A percentile compares a stretch with the other conserved stretches of the same genome.
These are phyloP conservation scores for Tuctoria greenei DNA, from an alignment of 176 grass and related monocot genomes.

Conservation along the genomic window DNA sequence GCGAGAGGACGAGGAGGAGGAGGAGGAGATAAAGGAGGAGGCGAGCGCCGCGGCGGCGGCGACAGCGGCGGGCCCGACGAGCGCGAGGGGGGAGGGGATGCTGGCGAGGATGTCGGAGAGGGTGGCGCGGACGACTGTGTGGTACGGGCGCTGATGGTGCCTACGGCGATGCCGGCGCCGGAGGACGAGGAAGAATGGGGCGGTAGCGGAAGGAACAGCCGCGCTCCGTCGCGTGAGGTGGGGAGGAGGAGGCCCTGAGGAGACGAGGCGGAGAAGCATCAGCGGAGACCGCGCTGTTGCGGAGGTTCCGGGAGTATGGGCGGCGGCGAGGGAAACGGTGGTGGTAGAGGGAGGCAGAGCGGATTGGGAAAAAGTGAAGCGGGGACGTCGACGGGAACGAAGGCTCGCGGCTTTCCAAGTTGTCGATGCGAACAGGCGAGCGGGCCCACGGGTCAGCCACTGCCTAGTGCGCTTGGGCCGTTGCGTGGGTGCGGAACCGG, in stretches of 20 bases:
- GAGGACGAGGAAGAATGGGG: conserved; percentile 31
- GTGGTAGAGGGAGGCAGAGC: conserved; percentile 44
- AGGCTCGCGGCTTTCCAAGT: conserved; percentile 32
- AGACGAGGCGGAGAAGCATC: conserved; percentile 62
- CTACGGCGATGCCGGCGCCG: conserved; percentile 34
- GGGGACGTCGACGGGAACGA: conserved; percentile 26
- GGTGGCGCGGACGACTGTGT: conserved; percentile 33
- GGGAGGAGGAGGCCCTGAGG: conserved; percentile 2
- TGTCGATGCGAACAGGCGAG: neutral
- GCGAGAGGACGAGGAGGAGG: conserved; percentile 14
- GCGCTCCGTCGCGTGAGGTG: conserved; percentile 13
- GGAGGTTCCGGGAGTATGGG: neutral
- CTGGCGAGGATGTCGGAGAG: conserved; percentile 49
- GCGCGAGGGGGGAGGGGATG: conserved; percentile 55
- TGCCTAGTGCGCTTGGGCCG: neutral
- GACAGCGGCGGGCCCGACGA: conserved; percentile 51
- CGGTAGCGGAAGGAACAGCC: neutral
- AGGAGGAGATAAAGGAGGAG: conserved; percentile 31
- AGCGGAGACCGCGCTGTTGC: neutral
- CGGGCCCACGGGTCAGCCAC: neutral
- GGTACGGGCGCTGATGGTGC: conserved; percentile 1
- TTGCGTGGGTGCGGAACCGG: neutral
- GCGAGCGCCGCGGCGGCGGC: conserved; percentile 49
- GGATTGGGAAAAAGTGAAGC: neutral
- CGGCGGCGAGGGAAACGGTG: conserved; percentile 23